Conservation (phyloP, 768 basidiomycete species). For the Tylopilus sp. region DNA sequence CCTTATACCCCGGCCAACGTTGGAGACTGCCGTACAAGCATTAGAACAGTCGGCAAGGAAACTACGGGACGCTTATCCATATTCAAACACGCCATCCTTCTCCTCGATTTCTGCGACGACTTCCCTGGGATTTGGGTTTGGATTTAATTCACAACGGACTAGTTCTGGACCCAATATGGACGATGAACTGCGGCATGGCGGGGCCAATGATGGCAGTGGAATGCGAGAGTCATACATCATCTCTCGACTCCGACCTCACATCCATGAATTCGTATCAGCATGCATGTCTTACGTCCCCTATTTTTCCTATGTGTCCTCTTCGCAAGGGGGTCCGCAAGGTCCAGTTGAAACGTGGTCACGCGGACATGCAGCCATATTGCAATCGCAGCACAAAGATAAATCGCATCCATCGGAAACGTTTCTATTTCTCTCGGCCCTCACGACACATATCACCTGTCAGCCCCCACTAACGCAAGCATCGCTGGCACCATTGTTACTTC, state of each 20-base stretch:
- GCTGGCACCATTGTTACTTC: conserved; percentile 54
- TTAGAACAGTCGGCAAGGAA: conserved; percentile 66
- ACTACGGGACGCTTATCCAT: conserved; percentile 80
- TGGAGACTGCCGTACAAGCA: conserved; percentile 69
- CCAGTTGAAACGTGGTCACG: conserved; percentile 29
- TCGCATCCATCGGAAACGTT: conserved; percentile 75
- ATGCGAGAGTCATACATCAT: conserved; percentile 83
- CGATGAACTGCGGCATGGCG: conserved; percentile 24
- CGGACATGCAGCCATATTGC: conserved; percentile 42
- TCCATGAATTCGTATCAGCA: conserved; percentile 72
- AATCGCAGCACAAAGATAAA: conserved; percentile 58
- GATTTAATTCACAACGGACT: conserved; percentile 18
- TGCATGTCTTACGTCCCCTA: conserved; percentile 83
- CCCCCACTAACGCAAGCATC: conserved; percentile 62
- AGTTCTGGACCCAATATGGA: conserved; percentile 33
- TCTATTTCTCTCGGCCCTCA: conserved; percentile 64
- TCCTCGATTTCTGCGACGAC: conserved; percentile 30
- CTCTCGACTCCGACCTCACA: conserved; percentile 70
- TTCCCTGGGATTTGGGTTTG: conserved; percentile 33
- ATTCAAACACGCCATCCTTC: conserved; percentile 51
- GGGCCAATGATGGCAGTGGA: conserved; percentile 38
- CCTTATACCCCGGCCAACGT: conserved; percentile 80
- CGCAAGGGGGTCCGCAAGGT: conserved; percentile 18
- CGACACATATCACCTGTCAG: conserved; percentile 63
- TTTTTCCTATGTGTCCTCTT: conserved; percentile 57